These are phyloP conservation scores for Teunomyces stri DNA, from an alignment of 805 yeast species.

Conservation along the genomic window DNA sequence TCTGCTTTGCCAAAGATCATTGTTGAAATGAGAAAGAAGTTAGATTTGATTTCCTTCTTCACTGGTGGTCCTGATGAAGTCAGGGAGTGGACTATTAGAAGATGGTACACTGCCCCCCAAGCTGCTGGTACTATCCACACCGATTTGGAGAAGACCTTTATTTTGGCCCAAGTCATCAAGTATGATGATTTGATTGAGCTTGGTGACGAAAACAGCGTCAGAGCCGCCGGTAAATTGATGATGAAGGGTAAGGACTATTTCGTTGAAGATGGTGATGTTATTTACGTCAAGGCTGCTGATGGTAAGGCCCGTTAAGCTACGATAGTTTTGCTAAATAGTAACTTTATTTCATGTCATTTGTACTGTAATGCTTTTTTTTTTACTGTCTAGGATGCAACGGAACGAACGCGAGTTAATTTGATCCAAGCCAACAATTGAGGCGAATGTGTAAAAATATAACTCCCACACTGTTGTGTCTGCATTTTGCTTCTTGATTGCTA, in stretches of 20 bases:
- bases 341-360: not conserved
- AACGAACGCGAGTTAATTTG: not conserved
- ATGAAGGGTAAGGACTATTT: slow-evolving; percentile 94
- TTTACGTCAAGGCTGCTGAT: slow-evolving; percentile 91
- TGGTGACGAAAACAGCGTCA: slow-evolving; percentile 75
- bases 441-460: not conserved
- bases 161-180: slow-evolving; percentile 89
- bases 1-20: slow-evolving; percentile 87
- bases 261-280: slow-evolving; percentile 92
- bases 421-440: not conserved
- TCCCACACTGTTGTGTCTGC: not conserved
- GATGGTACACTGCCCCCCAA: slow-evolving; percentile 92
- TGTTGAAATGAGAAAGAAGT: slow-evolving; percentile 79
- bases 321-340: not conserved
- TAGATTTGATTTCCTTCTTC: slow-evolving; percentile 88
- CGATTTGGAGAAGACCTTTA: slow-evolving; percentile 91
- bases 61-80: slow-evolving; percentile 96
- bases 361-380: not conserved
- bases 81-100: slow-evolving; percentile 96
- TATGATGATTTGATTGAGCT: slow-evolving; percentile 72
- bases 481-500: not conserved
- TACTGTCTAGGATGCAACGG: not conserved
- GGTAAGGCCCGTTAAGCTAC: slow-evolving; percentile 62
- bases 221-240: slow-evolving; percentile 83
- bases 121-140: slow-evolving; percentile 98